Percentiles rank a stretch among this genome's conserved stretches.
phyloP scores from a whole-genome alignment of 371 early-diverging fungal genomes.

The Quaeritorhiza haematococci region DNA sequence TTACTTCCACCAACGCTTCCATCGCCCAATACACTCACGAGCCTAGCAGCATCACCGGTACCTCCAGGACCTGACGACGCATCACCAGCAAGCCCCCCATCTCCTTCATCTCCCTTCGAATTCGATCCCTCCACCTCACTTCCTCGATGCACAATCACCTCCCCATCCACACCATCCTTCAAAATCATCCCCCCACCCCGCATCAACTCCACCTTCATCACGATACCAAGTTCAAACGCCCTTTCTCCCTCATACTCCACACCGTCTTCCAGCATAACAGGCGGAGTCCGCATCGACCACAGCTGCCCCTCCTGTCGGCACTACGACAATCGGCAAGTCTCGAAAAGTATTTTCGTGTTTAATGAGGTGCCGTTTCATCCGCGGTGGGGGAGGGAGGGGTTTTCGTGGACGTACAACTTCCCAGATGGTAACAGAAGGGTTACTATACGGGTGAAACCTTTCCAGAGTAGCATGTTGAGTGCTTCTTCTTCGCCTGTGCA shows the following conservation, averaged over 20 bases:
- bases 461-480: constrained; percentile 10
- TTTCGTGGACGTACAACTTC: constrained; percentile 17
- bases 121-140: neutral
- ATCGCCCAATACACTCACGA: no score
- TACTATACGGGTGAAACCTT: constrained; percentile 11
- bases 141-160: neutral
- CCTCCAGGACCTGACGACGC: no score
- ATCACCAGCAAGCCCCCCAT: no score
- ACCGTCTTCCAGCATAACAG: constrained; percentile 6
- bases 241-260: neutral
- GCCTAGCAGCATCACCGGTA: no score
- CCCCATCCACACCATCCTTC: neutral
- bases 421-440: constrained; percentile 19
- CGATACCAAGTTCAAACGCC: neutral
- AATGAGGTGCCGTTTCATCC: constrained; percentile 19
- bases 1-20: constrained; percentile 11
- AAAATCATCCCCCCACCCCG: constrained; percentile 4
- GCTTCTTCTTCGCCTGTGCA: no score
- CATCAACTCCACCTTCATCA: no score
- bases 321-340: constrained; percentile 21
- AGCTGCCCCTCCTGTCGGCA: constrained; percentile 24
- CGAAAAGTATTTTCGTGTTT: constrained; percentile 27
- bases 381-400: constrained; percentile 16
- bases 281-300: constrained; percentile 28
- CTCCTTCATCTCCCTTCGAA: no score